Conservation (phyloP, 202 grass and related monocot genomes). For the Dendrocalamus latiflorus region DNA sequence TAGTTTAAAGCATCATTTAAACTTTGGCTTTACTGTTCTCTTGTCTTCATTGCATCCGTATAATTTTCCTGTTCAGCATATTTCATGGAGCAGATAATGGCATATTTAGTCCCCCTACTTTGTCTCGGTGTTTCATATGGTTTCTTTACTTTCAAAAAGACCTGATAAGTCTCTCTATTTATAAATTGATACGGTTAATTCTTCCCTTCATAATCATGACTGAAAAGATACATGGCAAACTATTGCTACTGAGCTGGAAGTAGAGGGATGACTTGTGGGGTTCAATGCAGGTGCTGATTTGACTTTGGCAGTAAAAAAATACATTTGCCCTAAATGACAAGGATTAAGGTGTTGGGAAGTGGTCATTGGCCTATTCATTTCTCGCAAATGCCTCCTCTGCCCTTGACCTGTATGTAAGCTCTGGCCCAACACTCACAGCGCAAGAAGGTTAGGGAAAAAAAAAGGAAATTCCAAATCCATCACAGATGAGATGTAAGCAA, state of each 20-base stretch:
- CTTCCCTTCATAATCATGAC: neutral
- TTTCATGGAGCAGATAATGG: constrained; percentile 15
- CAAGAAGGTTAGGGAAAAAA: neutral
- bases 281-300: neutral
- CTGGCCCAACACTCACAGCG: neutral
- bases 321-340: neutral
- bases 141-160: constrained; percentile 8
- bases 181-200: neutral
- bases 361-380: neutral
- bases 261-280: neutral
- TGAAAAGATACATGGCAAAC: constrained; percentile 1
- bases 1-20: constrained; percentile 27
- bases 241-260: constrained; percentile 11
- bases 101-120: neutral
- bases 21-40: constrained; percentile 9
- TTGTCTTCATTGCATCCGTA: constrained; percentile 12
- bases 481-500: neutral
- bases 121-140: neutral
- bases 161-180: neutral
- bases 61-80: constrained; percentile 9
- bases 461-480: neutral
- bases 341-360: neutral
- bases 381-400: neutral
- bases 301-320: neutral
- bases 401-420: neutral